These are phyloP conservation scores for Sanghuangporus weigelae DNA, from an alignment of 1,284 basidiomycete genomes.

Conservation along the genomic window DNA sequence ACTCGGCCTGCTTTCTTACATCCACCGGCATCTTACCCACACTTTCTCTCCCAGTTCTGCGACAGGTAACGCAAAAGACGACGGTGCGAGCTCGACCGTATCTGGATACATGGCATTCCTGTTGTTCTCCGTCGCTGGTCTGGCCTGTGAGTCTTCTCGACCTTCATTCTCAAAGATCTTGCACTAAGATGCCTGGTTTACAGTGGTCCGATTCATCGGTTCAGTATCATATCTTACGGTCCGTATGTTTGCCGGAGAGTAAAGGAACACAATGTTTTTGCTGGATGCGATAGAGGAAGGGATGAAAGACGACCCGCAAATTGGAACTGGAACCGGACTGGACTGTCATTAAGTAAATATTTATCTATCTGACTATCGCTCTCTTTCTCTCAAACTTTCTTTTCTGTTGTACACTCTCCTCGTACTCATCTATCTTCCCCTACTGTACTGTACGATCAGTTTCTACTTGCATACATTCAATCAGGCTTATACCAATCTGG, in stretches of 20 bases:
- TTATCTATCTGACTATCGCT: too few relatives aligned
- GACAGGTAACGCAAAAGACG: conserved; percentile 34
- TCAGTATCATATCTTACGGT: conserved; percentile 74
- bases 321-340: too few relatives aligned
- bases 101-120: conserved; percentile 80
- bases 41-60: not conserved
- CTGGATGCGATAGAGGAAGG: not conserved
- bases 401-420: too few relatives aligned
- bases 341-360: too few relatives aligned
- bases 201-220: conserved; percentile 79
- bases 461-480: too few relatives aligned
- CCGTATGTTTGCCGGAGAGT: conserved; percentile 81
- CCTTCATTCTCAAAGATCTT: not conserved
- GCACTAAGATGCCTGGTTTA: not conserved
- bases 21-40: not conserved
- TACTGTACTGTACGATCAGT: too few relatives aligned
- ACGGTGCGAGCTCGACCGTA: conserved; percentile 46
- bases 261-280: conserved; percentile 21
- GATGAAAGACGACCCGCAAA: too few relatives aligned
- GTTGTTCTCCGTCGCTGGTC: conserved; percentile 78
- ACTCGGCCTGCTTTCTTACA: conserved; percentile 4
- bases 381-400: too few relatives aligned
- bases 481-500: too few relatives aligned
- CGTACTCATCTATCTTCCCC: too few relatives aligned
- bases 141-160: conserved; percentile 60